Base-by-base conservation (phyloP, 2,329 filamentous ascomycete genomes). In the Phoma sp. region DNA sequence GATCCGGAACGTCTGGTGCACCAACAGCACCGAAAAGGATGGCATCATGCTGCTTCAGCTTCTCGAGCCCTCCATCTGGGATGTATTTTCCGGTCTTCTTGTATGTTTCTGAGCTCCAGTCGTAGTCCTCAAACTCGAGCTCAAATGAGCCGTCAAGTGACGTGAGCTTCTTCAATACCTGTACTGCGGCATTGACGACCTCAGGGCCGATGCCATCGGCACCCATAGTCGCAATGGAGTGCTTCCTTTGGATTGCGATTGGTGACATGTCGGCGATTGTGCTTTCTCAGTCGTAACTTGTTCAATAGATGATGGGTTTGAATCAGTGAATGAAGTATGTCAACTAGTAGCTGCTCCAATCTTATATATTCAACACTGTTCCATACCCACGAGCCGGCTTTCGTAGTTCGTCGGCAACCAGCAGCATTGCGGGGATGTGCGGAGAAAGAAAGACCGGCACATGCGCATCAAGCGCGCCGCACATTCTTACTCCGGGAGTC, bases 141-240 rank as follows among this genome's bases (percentile, higher is more conserved):
- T 76, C 65, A 70, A 91, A 90, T 0, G 81, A 80, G 32, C 82
- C 78, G 1, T 86, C 74, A 1, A 81, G 76, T 28, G 77, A 67
- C 4, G 79, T 76, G 1, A 88, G 71, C 12, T 80, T 79, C 57
- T 85, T 79, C 43, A 91, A 73, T 0, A 87, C 88, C 34, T 81
- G 77, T 7, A 89, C 83, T 2, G 85, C 86, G 1, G 85, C 85
- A 26, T 81, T 77, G 71, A 88, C 84, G 10, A 90, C 87, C 71
- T 90, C 88, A 1, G 82, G 82, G 1, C 88, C 87, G 56, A 90
- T 90, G 47, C 87, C 87, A 65, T 90, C 87, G 7, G 85, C 88
- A 0, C 87, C 86, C 48, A 90, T 87, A 80, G 67, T 70, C 14
- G 69, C 70, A 42, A 73, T 69, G 42, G 63, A 71, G 40, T 72